Evolutionary conservation across 352 stramenopile genomes (phyloP).

Genomic region (Phytophthora chlamydospora): DNA sequence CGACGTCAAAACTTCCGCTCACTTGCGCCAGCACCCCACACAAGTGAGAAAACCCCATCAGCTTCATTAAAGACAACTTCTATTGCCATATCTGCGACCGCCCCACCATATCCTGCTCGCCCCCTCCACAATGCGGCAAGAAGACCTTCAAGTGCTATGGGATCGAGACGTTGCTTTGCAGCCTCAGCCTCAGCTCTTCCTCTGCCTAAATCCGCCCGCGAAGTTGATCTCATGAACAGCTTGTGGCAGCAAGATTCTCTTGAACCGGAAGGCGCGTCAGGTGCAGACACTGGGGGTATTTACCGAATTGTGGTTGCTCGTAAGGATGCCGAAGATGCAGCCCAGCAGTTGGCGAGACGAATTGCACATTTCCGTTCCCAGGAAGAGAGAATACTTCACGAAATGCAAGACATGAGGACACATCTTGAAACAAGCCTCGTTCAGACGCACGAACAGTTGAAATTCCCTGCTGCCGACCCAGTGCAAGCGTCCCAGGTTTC

Average conservation of each 20-base stretch:
- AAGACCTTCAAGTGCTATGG: slow-evolving; percentile 28
- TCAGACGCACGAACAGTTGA: slow-evolving; percentile 3
- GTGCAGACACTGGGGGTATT: slow-evolving; percentile 29
- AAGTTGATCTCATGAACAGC: neutral
- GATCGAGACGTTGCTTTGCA: slow-evolving; percentile 14
- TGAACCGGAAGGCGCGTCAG: neutral
- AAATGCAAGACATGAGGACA: slow-evolving; percentile 57
- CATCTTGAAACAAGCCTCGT: slow-evolving; percentile 35
- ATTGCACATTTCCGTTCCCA: slow-evolving; percentile 61
- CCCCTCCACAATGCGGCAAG: slow-evolving; percentile 10
- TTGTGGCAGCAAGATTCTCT: slow-evolving; percentile 5
- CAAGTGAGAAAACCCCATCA: neutral
- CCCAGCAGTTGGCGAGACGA: slow-evolving; percentile 50
- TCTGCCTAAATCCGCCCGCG: slow-evolving; percentile 5
- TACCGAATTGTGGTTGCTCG: slow-evolving; percentile 52
- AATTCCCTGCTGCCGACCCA: neutral
- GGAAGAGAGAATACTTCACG: slow-evolving; percentile 58
- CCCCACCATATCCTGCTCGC: slow-evolving; percentile 9
- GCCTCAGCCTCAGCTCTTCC: neutral
- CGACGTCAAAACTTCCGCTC: slow-evolving; percentile 4
- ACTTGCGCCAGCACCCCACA: neutral
- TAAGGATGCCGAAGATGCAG: slow-evolving; percentile 60
- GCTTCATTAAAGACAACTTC: neutral
- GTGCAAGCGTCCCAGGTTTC: neutral
- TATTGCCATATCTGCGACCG: slow-evolving; percentile 16